A percentile compares a stretch with the other conserved stretches of the same genome.
Conservation (phyloP, 2,329 filamentous ascomycete species). For the Acephala macrosclerotiorum region DNA sequence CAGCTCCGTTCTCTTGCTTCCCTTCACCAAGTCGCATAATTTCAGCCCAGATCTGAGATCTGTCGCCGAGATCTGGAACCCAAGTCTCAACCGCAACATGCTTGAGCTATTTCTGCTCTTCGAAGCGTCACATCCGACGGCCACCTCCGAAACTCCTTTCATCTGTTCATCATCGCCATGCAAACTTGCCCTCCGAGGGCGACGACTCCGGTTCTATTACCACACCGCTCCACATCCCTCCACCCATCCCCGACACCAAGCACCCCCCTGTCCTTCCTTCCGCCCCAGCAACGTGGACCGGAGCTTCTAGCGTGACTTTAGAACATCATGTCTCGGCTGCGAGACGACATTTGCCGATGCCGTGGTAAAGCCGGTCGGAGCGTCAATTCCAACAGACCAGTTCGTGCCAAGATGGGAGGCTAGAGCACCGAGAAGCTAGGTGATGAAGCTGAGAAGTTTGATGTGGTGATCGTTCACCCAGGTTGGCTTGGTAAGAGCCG, state of each 20-base stretch:
- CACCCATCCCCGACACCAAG: background rate
- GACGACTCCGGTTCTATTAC: background rate
- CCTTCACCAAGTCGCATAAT: background rate
- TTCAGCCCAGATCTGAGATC: constrained; percentile 1
- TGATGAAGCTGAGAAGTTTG: background rate
- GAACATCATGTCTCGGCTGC: constrained; percentile 2
- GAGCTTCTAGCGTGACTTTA: constrained; percentile 4
- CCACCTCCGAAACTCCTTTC: background rate
- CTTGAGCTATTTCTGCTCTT: background rate
- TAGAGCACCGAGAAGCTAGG: too few species aligned
- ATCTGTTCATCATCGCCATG: background rate
- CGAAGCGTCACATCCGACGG: background rate
- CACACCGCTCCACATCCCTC: constrained; percentile 11
- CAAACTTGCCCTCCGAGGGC: background rate
- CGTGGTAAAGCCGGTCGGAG: background rate
- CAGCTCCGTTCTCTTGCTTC: background rate
- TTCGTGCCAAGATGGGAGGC: background rate
- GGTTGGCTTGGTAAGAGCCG: constrained; percentile 4
- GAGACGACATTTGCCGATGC: background rate
- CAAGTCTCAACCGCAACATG: background rate
- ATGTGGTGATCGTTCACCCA: background rate
- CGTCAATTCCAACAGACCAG: too few species aligned
- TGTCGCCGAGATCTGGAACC: background rate
- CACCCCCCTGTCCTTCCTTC: background rate
- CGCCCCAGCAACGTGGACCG: constrained; percentile 2